Base-by-base conservation (phyloP, 2,329 filamentous ascomycete species). In the Claviceps sp. region DNA sequence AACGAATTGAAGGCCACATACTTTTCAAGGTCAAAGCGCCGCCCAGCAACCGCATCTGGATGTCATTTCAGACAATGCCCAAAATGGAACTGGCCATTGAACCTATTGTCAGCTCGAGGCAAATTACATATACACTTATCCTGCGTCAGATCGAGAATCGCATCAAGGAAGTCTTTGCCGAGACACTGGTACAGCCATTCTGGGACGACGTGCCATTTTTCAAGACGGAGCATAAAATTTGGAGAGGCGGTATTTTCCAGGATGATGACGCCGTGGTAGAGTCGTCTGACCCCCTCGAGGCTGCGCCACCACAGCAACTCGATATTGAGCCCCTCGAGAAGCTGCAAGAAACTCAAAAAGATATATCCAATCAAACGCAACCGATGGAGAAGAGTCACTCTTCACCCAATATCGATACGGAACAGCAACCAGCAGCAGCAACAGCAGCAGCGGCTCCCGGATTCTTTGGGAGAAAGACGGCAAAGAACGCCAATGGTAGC, bases 121-220 rank as follows among this genome's bases (percentile, higher is more conserved):
- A 97, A 65, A 95, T 98, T 57, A 97, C 93, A 0, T 97, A 95
- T 66, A 87, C 85, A 1, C 79, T 95, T 54, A 93, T 98, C 52
- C 76, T 97, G 13, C 82, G 89, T 48, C 88, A 94, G 55, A 97
- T 98, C 54, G 93, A 98, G 67, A 95, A 86, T 62, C 79, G 89
- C 48, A 96, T 98, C 64, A 86, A 94, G 62, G 90, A 96, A 67
- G 89, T 96, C 8, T 77, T 98, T 55, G 87, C 86, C 9, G 93
- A 98, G 69, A 95, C 89, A 1, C 67, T 97, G 20, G 93, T 98
- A 2, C 74, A 85, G 52, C 93, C 93, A 0, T 95, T 95, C 63
- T 98, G 93, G 91, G 93, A 98, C 58, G 93, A 98, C 64, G 78
- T 88, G 24, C 89, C 93, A 0, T 97, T 98, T 66, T 85, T 88